Conservation (phyloP, 169 alveolate species). For the Plasmodium malariae region DNA sequence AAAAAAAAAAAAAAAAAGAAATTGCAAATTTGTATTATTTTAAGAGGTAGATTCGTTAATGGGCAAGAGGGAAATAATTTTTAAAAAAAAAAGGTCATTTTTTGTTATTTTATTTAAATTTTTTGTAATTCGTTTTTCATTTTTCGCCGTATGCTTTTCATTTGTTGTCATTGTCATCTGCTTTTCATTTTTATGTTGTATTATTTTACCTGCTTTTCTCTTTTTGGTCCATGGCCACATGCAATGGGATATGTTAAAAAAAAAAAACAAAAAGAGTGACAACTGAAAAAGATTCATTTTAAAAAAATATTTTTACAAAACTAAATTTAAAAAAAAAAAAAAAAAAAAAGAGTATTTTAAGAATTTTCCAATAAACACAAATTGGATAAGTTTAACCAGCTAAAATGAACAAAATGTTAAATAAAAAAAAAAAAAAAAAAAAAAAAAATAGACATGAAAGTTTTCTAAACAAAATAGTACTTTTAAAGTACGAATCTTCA, state of each 20-base stretch:
- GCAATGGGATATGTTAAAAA: slow-evolving; percentile 25
- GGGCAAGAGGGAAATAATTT: too few species aligned
- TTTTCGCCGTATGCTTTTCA: not conserved
- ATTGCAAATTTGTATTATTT: too few species aligned
- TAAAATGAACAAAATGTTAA: not conserved
- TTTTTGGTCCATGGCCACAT: slow-evolving; percentile 72
- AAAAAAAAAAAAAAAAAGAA: not conserved
- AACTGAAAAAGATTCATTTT: slow-evolving; percentile 13
- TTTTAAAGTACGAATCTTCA: not conserved
- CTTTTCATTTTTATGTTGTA: too few species aligned
- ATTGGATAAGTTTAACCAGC: not conserved
- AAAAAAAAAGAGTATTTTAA: not conserved
- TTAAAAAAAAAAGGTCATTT: too few species aligned
- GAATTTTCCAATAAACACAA: not conserved
- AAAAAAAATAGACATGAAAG: too few species aligned
- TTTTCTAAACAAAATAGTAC: not conserved
- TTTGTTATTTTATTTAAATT: not conserved
- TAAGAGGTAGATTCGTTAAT: too few species aligned
- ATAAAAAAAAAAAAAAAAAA: too few species aligned
- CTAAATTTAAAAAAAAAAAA: not conserved
- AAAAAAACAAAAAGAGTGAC: slow-evolving; percentile 11
- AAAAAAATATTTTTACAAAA: slow-evolving; percentile 4
- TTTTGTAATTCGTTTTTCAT: not conserved
- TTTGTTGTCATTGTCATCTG: too few species aligned
- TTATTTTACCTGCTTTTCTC: slow-evolving; percentile 53